Evolutionary conservation across 805 yeast species (phyloP).

Genomic region (Teunomyces pallodes): DNA sequence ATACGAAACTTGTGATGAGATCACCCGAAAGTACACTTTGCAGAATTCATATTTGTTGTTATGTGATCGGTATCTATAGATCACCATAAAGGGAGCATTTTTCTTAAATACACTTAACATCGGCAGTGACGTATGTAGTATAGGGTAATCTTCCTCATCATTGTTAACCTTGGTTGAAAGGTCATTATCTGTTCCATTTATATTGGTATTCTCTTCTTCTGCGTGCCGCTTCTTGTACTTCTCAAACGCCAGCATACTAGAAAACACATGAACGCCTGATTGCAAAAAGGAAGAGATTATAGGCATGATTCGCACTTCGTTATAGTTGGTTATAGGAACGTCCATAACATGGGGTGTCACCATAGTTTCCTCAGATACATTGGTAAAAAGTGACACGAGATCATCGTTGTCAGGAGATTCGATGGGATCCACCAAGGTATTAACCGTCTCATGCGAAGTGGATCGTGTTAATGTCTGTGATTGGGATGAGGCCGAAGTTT

Average conservation of each 20-base stretch:
- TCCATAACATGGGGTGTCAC: constrained; percentile 15
- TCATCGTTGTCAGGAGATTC: constrained; percentile 2
- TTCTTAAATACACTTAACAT: constrained; percentile 24
- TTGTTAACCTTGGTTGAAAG: background rate
- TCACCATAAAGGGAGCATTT: constrained; percentile 29
- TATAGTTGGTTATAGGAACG: constrained; percentile 9
- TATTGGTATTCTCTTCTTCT: background rate
- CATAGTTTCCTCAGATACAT: constrained; percentile 18
- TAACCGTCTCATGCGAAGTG: background rate
- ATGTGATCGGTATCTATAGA: constrained; percentile 10
- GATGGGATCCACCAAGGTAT: background rate
- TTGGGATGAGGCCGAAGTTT: background rate
- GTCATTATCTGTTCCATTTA: background rate
- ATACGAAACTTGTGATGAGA: constrained; percentile 27
- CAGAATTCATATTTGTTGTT: constrained; percentile 22
- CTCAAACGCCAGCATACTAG: constrained; percentile 9
- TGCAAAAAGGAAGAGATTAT: constrained; percentile 19
- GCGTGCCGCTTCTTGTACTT: constrained; percentile 6
- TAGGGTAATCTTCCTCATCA: constrained; percentile 8
- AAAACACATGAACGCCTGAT: constrained; percentile 17
- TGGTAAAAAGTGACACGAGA: constrained; percentile 6
- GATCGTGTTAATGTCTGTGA: background rate
- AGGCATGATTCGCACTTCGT: constrained; percentile 12
- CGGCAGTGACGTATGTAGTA: constrained; percentile 20
- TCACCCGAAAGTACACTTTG: constrained; percentile 27